phyloP scores from a whole-genome alignment of 352 stramenopile species.

The Globisporangium spinosum region DNA sequence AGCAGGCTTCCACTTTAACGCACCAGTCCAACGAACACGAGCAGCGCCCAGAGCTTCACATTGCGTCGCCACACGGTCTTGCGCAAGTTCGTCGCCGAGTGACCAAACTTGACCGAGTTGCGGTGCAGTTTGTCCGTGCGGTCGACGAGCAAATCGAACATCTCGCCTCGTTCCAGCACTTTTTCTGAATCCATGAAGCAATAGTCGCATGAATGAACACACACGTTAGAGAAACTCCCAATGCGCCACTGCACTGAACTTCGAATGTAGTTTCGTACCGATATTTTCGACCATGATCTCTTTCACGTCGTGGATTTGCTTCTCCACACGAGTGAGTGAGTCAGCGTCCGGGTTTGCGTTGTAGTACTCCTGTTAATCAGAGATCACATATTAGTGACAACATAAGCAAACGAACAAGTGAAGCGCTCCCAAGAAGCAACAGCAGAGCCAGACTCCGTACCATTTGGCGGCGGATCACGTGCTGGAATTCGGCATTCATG shows the following conservation, averaged over 20 bases:
- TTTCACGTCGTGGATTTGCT: constrained; percentile 97
- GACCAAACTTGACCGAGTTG: constrained; percentile 96
- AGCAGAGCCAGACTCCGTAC: constrained; percentile 19
- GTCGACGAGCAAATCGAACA: constrained; percentile 95
- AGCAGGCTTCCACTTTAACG: constrained; percentile 11
- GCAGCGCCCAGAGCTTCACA: constrained; percentile 82
- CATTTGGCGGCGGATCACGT: constrained; percentile 93
- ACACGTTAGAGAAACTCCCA: neutral
- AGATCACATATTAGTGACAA: neutral
- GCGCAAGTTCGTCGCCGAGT: constrained; percentile 86
- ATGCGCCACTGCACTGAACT: neutral
- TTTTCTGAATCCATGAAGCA: constrained; percentile 71
- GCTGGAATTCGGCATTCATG: constrained; percentile 97
- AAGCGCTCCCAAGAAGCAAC: neutral
- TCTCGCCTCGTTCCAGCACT: constrained; percentile 97
- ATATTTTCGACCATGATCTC: constrained; percentile 99
- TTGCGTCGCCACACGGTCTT: constrained; percentile 87
- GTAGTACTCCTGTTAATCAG: constrained; percentile 61
- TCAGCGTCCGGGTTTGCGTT: constrained; percentile 90
- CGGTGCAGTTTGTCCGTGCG: constrained; percentile 95
- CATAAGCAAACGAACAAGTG: neutral
- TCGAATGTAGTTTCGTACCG: constrained; percentile 22
- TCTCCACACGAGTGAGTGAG: constrained; percentile 90
- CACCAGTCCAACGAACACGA: constrained; percentile 68
- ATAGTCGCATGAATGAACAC: neutral